Evolutionary conservation across 352 stramenopile species (phyloP).

Genomic region (Pythium angustatum): DNA sequence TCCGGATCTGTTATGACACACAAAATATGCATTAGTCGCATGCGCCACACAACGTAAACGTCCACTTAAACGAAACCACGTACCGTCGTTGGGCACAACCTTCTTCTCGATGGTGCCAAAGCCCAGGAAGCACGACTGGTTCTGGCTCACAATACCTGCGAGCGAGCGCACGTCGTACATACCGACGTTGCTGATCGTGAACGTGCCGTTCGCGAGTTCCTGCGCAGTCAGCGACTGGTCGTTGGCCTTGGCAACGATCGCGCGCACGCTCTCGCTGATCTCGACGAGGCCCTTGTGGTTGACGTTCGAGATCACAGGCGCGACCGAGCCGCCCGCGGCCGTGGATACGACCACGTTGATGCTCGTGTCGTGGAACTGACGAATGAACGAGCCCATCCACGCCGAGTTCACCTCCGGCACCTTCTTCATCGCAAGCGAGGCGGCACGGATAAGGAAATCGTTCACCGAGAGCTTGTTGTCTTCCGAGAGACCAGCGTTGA

Average conservation of each 20-base stretch:
- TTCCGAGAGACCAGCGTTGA: constrained; percentile 93
- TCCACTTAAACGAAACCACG: background rate
- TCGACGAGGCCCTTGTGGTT: constrained; percentile 88
- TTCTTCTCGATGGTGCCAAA: constrained; percentile 95
- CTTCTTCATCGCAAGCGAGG: constrained; percentile 95
- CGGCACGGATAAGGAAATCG: constrained; percentile 97
- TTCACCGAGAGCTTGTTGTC: constrained; percentile 96
- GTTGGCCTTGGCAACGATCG: constrained; percentile 51
- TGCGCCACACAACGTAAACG: background rate
- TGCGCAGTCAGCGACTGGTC: constrained; percentile 40
- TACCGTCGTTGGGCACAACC: constrained; percentile 90
- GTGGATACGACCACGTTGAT: constrained; percentile 91
- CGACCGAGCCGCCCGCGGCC: constrained; percentile 87
- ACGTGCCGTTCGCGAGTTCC: constrained; percentile 89
- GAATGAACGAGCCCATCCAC: constrained; percentile 91
- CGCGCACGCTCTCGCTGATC: constrained; percentile 89
- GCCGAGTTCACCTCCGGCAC: constrained; percentile 92
- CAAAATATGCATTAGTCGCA: constrained; percentile 24
- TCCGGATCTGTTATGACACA: constrained; percentile 49
- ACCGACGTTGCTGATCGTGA: constrained; percentile 96
- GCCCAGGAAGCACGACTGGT: constrained; percentile 93
- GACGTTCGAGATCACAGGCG: constrained; percentile 94
- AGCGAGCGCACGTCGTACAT: constrained; percentile 96
- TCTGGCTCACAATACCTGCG: constrained; percentile 91
- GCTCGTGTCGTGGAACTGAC: constrained; percentile 94